Evolutionary conservation across 2,329 filamentous ascomycete species (phyloP).

Genomic region (Akanthomyces dipterigenus): DNA sequence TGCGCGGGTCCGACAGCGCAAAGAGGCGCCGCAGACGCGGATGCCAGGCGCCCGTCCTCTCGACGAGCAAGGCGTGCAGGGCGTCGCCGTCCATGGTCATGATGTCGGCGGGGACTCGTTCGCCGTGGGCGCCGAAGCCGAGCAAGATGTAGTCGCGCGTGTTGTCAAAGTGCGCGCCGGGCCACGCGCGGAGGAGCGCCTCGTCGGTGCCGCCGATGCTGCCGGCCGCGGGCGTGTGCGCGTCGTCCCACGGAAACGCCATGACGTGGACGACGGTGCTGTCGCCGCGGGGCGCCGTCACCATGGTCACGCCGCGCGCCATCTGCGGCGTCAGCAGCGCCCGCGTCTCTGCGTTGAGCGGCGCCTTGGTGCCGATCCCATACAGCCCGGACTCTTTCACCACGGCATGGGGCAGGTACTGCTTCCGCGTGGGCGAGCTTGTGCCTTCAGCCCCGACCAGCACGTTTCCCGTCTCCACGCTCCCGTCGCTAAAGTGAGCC

Average conservation of each 20-base stretch:
- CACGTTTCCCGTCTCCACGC: constrained; percentile 6
- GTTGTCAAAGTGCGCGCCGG: constrained; percentile 14
- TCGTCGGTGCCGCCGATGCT: constrained; percentile 11
- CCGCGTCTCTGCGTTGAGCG: constrained; percentile 12
- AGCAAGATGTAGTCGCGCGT: constrained; percentile 14
- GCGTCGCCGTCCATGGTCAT: constrained; percentile 8
- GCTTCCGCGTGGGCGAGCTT: constrained; percentile 12
- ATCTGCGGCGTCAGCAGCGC: constrained; percentile 8
- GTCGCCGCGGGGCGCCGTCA: constrained; percentile 11
- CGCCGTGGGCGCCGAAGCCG: constrained; percentile 8
- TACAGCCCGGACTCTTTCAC: constrained; percentile 13
- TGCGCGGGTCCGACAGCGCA: constrained; percentile 11
- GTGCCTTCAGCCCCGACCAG: constrained; percentile 17
- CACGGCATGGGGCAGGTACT: constrained; percentile 14
- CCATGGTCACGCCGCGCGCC: constrained; percentile 14
- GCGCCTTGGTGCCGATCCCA: constrained; percentile 14
- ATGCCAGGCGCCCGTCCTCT: constrained; percentile 9
- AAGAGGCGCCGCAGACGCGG: constrained; percentile 9
- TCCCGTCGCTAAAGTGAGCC: constrained; percentile 15
- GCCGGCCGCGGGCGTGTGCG: not conserved
- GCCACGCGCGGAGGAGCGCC: constrained; percentile 10
- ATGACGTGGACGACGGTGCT: constrained; percentile 15
- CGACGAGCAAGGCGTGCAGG: constrained; percentile 4
- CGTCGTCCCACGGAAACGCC: constrained; percentile 14
- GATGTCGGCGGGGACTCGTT: constrained; percentile 3